A percentile compares a stretch with the other conserved stretches of the same genome.
Conservation (phyloP, 2,329 filamentous ascomycete genomes). For the Aspergillus luchuensis region DNA sequence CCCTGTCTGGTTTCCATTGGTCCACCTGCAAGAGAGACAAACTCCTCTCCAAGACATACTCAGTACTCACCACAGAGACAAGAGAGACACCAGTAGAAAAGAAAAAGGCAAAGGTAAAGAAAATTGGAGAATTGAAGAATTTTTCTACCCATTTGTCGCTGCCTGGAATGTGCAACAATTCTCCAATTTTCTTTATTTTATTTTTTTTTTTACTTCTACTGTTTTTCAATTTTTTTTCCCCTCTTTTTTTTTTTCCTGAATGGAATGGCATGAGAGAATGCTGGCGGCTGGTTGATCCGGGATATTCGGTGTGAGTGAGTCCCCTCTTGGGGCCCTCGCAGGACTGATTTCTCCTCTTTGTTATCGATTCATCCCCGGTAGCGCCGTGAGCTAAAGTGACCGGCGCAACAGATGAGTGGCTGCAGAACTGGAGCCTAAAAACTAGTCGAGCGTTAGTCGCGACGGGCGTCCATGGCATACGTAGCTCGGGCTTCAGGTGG, state of each 20-base stretch:
- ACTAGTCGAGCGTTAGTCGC: slow-evolving; percentile 3
- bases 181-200: too few species aligned
- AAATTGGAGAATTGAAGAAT: too few species aligned
- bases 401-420: not conserved
- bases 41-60: not conserved
- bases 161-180: too few species aligned
- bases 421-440: not conserved
- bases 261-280: not conserved
- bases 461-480: slow-evolving; percentile 2
- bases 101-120: too few species aligned
- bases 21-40: not conserved
- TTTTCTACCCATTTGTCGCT: too few species aligned
- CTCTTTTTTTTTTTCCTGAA: too few species aligned
- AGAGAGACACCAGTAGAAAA: too few species aligned
- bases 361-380: slow-evolving; percentile 6
- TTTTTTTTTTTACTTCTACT: not conserved
- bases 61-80: too few species aligned
- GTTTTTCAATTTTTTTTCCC: not conserved
- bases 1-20: too few species aligned
- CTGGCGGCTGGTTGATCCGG: slow-evolving; percentile 1
- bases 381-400: slow-evolving; percentile 2
- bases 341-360: not conserved
- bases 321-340: not conserved
- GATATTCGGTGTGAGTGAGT: not conserved
- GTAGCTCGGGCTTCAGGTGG: not conserved